These are phyloP conservation scores for Ophiocordyceps camponoti-rufipedis DNA, from an alignment of 2,329 filamentous ascomycete genomes.

Conservation along the genomic window DNA sequence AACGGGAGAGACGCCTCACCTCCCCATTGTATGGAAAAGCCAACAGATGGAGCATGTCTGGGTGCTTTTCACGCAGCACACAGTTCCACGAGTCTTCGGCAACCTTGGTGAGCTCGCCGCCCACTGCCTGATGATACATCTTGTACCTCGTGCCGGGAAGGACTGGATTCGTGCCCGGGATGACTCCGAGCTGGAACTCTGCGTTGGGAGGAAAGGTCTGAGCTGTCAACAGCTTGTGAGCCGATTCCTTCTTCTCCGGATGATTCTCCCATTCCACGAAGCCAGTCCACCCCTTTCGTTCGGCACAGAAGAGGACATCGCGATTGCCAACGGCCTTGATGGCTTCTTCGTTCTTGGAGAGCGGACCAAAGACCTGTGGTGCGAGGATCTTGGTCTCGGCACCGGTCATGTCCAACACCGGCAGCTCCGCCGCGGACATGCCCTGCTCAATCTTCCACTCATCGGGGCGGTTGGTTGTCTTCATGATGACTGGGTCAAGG, in stretches of 20 bases:
- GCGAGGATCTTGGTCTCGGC: constrained; percentile 12
- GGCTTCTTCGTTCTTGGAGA: constrained; percentile 20
- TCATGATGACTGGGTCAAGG: neutral
- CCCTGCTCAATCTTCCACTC: constrained; percentile 37
- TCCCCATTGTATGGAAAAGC: constrained; percentile 47
- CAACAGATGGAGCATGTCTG: constrained; percentile 41
- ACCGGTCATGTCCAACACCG: constrained; percentile 26
- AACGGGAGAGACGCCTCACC: no score
- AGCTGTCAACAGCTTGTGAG: constrained; percentile 26
- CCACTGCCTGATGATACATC: constrained; percentile 33
- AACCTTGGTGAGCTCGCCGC: constrained; percentile 19
- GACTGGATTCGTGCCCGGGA: constrained; percentile 39
- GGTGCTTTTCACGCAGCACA: constrained; percentile 37
- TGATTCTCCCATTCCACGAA: constrained; percentile 56
- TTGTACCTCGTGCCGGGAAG: constrained; percentile 38
- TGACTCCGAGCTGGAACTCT: constrained; percentile 35
- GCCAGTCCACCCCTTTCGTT: constrained; percentile 18
- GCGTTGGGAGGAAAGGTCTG: constrained; percentile 18
- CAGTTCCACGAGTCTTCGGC: constrained; percentile 39
- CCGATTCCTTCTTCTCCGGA: constrained; percentile 45
- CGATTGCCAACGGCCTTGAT: constrained; percentile 21
- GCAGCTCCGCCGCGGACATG: constrained; percentile 23
- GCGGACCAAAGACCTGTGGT: constrained; percentile 10
- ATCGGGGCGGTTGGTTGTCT: constrained; percentile 13
- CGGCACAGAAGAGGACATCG: constrained; percentile 8